These are phyloP conservation scores for Phyllosticta ampelicida DNA, from an alignment of 2,329 filamentous ascomycete species.

Conservation along the genomic window DNA sequence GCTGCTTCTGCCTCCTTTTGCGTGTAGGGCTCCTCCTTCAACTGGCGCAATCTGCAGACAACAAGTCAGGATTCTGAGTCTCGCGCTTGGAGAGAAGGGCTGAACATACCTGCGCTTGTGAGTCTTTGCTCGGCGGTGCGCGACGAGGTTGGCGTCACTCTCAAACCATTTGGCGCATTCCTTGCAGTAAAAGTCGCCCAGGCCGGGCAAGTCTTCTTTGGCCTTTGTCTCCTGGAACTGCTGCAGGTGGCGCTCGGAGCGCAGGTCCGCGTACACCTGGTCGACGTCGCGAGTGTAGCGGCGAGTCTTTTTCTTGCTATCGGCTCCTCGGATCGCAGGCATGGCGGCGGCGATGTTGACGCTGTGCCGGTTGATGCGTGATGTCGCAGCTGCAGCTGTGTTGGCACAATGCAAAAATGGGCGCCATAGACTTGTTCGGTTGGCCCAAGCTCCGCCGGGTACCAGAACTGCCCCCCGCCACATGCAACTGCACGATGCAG, in stretches of 20 bases:
- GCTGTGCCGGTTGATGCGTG: constrained; percentile 13
- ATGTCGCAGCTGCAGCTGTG: constrained; percentile 12
- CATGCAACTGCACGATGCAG: background rate
- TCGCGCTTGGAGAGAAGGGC: background rate
- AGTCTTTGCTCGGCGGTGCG: constrained; percentile 77
- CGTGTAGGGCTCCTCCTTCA: constrained; percentile 75
- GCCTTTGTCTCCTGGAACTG: constrained; percentile 71
- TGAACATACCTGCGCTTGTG: constrained; percentile 69
- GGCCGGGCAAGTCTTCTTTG: constrained; percentile 73
- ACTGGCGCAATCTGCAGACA: constrained; percentile 58
- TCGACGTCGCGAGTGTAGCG: constrained; percentile 66
- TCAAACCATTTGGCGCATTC: constrained; percentile 98
- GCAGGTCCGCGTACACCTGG: constrained; percentile 76
- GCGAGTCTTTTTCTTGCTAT: constrained; percentile 40
- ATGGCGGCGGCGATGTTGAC: constrained; percentile 22
- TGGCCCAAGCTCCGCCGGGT: background rate
- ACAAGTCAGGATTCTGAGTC: background rate
- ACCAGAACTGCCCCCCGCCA: background rate
- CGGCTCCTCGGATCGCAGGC: constrained; percentile 40
- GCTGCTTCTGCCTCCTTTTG: constrained; percentile 80
- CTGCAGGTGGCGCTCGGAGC: constrained; percentile 66
- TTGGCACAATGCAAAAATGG: constrained; percentile 15
- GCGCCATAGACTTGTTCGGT: background rate
- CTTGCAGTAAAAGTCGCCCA: constrained; percentile 78
- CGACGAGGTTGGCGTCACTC: constrained; percentile 61